Percentiles rank a stretch among this genome's conserved stretches.
Evolutionary conservation across 352 stramenopile species (phyloP).

Genomic region (Pythium chondricola): DNA sequence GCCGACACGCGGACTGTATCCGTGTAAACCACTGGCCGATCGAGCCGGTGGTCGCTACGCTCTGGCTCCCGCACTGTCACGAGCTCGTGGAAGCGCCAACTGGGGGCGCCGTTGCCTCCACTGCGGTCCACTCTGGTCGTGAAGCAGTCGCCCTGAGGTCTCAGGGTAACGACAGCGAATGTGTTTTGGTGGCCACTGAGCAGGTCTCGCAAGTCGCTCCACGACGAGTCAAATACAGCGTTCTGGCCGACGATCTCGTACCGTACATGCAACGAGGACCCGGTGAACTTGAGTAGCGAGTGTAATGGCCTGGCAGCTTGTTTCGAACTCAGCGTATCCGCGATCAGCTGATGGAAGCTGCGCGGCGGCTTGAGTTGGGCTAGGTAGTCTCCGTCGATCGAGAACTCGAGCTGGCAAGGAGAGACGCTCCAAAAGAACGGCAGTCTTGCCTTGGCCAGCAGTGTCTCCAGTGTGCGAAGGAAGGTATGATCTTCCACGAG

Average conservation of each 20-base stretch:
- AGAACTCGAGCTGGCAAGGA: conserved; percentile 39
- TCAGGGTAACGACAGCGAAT: conserved; percentile 57
- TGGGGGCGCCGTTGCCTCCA: conserved; percentile 38
- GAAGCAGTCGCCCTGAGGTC: conserved; percentile 62
- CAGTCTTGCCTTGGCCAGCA: conserved; percentile 30
- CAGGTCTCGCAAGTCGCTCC: conserved; percentile 56
- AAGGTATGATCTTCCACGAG: conserved; percentile 54
- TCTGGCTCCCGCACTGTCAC: conserved; percentile 50
- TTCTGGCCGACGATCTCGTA: conserved; percentile 60
- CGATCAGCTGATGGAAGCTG: conserved; percentile 59
- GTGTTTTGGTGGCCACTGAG: conserved; percentile 50
- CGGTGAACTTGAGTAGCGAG: conserved; percentile 44
- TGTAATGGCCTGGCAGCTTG: conserved; percentile 28
- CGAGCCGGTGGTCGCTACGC: conserved; percentile 39
- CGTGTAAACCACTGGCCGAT: conserved; percentile 65
- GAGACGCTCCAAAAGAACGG: conserved; percentile 72
- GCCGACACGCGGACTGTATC: conserved; percentile 61
- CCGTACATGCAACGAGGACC: conserved; percentile 45
- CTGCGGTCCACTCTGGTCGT: conserved; percentile 38
- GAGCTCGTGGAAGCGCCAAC: conserved; percentile 54
- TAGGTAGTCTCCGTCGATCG: conserved; percentile 53
- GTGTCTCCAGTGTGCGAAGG: conserved; percentile 32
- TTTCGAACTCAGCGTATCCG: conserved; percentile 25
- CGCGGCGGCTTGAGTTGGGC: conserved; percentile 24
- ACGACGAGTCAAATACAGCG: conserved; percentile 35